phyloP scores from a whole-genome alignment of 2,329 filamentous ascomycete species.

The Talaromyces sp. region DNA sequence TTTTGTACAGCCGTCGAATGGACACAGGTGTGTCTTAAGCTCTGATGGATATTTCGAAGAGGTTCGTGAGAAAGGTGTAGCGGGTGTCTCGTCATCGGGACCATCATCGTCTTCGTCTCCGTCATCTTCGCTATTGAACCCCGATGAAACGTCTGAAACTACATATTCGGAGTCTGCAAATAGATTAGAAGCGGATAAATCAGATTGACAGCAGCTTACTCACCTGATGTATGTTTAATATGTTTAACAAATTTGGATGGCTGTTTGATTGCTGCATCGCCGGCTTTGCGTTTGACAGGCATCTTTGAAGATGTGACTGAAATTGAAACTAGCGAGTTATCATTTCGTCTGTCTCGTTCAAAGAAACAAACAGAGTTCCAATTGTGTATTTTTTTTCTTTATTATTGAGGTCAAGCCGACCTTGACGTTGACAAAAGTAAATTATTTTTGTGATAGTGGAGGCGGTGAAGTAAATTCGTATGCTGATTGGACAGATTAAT shows the following conservation, averaged over 20 bases:
- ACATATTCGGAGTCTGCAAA: constrained; percentile 2
- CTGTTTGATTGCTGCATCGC: constrained; percentile 22
- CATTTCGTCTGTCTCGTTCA: neutral
- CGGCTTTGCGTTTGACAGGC: constrained; percentile 34
- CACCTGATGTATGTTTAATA: constrained; percentile 24
- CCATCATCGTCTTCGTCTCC: constrained; percentile 24
- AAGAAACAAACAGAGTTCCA: neutral
- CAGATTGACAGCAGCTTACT: constrained; percentile 11
- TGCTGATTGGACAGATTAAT: constrained; percentile 9
- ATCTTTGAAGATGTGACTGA: constrained; percentile 21
- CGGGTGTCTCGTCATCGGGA: constrained; percentile 42
- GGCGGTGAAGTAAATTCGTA: constrained; percentile 25
- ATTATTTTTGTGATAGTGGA: constrained; percentile 26
- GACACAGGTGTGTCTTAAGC: constrained; percentile 72
- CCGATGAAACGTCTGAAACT: constrained; percentile 6
- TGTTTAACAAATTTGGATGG: constrained; percentile 31
- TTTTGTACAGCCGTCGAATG: constrained; percentile 68
- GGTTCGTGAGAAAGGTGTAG: constrained; percentile 49
- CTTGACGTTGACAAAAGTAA: constrained; percentile 10
- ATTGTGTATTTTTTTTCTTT: neutral
- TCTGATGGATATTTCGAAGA: constrained; percentile 55
- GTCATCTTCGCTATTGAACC: constrained; percentile 5
- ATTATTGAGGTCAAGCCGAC: neutral
- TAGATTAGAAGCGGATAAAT: neutral
- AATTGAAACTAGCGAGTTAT: neutral